These are phyloP conservation scores for Triticum urartu DNA, from an alignment of 176 grass and related monocot genomes.

Conservation along the genomic window DNA sequence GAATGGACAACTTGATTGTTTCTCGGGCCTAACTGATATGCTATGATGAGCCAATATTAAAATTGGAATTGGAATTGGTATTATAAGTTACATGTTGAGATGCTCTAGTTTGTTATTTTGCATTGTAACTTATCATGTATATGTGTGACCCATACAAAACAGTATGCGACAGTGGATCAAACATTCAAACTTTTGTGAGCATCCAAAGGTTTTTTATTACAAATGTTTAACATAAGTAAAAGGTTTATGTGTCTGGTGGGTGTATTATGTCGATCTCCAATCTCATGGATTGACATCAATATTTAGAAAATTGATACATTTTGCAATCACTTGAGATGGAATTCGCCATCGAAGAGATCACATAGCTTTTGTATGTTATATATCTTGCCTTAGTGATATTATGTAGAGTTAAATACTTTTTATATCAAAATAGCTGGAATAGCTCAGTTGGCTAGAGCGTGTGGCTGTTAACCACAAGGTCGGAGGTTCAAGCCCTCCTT, in stretches of 20 bases:
- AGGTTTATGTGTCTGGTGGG: background rate
- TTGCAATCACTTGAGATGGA: too few relatives aligned
- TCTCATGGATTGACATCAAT: too few relatives aligned
- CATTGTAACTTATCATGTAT: background rate
- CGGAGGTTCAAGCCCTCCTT: slow-evolving; percentile 22
- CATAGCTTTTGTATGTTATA: too few relatives aligned
- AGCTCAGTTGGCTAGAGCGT: slow-evolving; percentile 87
- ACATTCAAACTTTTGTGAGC: background rate
- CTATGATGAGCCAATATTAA: background rate
- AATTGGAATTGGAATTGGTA: background rate
- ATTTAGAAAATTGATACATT: too few relatives aligned
- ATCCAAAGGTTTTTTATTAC: background rate
- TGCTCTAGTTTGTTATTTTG: background rate
- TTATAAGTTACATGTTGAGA: background rate
- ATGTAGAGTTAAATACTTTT: too few relatives aligned
- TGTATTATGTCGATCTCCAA: too few relatives aligned
- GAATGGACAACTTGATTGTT: background rate
- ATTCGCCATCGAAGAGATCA: too few relatives aligned
- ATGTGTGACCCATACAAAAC: background rate
- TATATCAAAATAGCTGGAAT: slow-evolving; percentile 41
- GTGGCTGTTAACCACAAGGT: slow-evolving; percentile 81
- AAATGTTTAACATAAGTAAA: background rate
- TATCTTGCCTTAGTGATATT: too few relatives aligned
- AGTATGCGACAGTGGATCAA: background rate
- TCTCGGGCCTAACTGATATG: background rate